phyloP scores from a whole-genome alignment of 768 basidiomycete species.

The Collybiopsis luxurians region DNA sequence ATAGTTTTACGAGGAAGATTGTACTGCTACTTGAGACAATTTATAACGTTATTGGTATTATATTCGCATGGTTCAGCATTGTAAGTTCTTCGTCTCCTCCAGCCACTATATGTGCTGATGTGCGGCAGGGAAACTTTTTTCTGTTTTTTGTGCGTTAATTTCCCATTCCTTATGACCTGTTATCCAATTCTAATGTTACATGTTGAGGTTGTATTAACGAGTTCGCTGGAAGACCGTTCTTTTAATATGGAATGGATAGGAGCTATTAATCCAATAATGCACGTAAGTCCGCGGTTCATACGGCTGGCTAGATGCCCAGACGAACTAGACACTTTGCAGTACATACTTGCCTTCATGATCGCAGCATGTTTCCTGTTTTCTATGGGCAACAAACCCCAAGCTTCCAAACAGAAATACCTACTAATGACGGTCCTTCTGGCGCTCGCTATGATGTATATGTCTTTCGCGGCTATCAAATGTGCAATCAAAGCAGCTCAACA shows the following conservation, averaged over 20 bases:
- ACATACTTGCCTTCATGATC: conserved; percentile 78
- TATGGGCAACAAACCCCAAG: conserved; percentile 92
- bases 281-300: conserved; percentile 43
- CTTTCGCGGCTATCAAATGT: conserved; percentile 80
- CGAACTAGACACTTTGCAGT: conserved; percentile 38
- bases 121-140: conserved; percentile 84
- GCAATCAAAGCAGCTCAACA: conserved; percentile 68
- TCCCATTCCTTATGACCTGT: not conserved
- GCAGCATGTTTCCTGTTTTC: conserved; percentile 91
- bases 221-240: conserved; percentile 74
- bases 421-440: conserved; percentile 71
- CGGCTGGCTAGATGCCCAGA: not conserved
- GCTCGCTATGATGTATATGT: conserved; percentile 78
- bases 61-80: conserved; percentile 93
- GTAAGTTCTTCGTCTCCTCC: conserved; percentile 40
- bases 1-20: conserved; percentile 72
- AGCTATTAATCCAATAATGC: conserved; percentile 72
- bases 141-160: conserved; percentile 76
- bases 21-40: conserved; percentile 76
- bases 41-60: conserved; percentile 83
- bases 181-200: not conserved
- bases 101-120: not conserved
- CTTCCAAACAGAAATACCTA: conserved; percentile 89
- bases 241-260: conserved; percentile 65
- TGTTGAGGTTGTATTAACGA: conserved; percentile 77